A percentile compares a stretch with the other conserved stretches of the same genome.
These are phyloP conservation scores for Saccharomyces hybrid DNA, from an alignment of 1,139 yeast genomes.

Conservation along the genomic window DNA sequence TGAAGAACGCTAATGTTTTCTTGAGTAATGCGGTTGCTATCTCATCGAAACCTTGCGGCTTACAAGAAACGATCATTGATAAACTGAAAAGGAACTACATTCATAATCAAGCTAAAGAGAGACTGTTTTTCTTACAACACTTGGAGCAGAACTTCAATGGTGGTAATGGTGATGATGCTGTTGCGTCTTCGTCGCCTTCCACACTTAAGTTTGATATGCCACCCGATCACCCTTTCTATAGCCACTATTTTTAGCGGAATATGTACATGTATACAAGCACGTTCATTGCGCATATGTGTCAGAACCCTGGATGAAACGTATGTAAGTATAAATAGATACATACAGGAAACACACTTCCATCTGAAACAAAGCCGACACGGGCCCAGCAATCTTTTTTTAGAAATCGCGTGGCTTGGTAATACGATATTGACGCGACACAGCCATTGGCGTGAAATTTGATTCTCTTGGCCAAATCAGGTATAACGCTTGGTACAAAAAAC, in stretches of 20 bases:
- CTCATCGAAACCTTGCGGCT: constrained; percentile 26
- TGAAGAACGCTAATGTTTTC: constrained; percentile 23
- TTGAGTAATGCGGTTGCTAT: constrained; percentile 20
- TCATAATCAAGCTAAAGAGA: constrained; percentile 20
- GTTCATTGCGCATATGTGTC: not conserved
- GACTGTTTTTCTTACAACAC: constrained; percentile 10
- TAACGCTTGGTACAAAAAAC: not conserved
- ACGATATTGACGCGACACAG: not conserved
- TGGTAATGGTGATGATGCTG: not conserved
- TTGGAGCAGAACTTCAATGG: not conserved
- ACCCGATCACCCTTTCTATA: not conserved
- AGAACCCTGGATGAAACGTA: not conserved
- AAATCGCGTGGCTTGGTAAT: not conserved
- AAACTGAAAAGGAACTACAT: constrained; percentile 28
- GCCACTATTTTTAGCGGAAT: not conserved
- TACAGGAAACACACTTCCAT: not conserved
- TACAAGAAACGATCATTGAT: constrained; percentile 27
- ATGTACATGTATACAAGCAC: not conserved
- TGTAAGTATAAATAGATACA: not conserved
- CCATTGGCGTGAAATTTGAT: not conserved
- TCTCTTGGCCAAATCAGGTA: not conserved
- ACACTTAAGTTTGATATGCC: not conserved
- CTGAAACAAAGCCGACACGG: constrained; percentile 1
- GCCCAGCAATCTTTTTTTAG: not conserved
- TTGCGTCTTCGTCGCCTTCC: not conserved